A percentile compares a stretch with the other conserved stretches of the same genome.
Evolutionary conservation across 2,329 filamentous ascomycete species (phyloP).

Genomic region (Leptographium procerum): DNA sequence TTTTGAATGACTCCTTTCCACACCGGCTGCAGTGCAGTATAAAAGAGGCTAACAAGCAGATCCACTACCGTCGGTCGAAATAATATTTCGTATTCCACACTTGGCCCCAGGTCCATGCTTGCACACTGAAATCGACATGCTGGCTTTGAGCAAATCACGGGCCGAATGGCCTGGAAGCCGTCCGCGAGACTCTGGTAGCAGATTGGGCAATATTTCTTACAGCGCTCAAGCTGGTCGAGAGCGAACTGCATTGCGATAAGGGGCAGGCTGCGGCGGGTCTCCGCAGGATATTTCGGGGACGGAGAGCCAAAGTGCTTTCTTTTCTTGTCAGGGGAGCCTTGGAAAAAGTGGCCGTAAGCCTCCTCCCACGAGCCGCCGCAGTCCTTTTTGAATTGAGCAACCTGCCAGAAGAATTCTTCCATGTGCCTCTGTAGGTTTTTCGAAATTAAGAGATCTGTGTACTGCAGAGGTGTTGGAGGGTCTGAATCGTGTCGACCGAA

Average conservation of each 20-base stretch:
- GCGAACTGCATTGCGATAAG: slow-evolving; percentile 61
- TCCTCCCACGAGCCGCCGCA: slow-evolving; percentile 52
- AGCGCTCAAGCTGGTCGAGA: slow-evolving; percentile 65
- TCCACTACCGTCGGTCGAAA: slow-evolving; percentile 75
- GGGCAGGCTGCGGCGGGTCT: slow-evolving; percentile 32
- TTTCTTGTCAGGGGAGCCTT: neutral
- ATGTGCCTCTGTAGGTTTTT: slow-evolving; percentile 58
- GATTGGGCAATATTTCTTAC: slow-evolving; percentile 77
- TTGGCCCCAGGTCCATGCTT: slow-evolving; percentile 72
- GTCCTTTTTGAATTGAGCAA: slow-evolving; percentile 48
- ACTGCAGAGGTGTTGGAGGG: slow-evolving; percentile 11
- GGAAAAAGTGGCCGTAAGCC: slow-evolving; percentile 35
- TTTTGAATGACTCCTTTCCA: too few relatives aligned
- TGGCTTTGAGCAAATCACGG: slow-evolving; percentile 63
- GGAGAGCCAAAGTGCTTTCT: neutral
- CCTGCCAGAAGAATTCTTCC: slow-evolving; percentile 48
- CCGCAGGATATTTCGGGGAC: neutral
- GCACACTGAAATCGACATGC: slow-evolving; percentile 86
- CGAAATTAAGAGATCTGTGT: slow-evolving; percentile 58
- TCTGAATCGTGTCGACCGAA: slow-evolving; percentile 14
- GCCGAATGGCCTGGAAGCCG: slow-evolving; percentile 60
- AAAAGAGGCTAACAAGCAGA: slow-evolving; percentile 73
- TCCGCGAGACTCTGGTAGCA: slow-evolving; percentile 60
- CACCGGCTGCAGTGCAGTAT: slow-evolving; percentile 32
- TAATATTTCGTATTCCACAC: slow-evolving; percentile 73